A percentile compares a stretch with the other conserved stretches of the same genome.
These are phyloP conservation scores for Apodospora peruviana DNA, from an alignment of 495 filamentous ascomycete genomes.

Conservation along the genomic window DNA sequence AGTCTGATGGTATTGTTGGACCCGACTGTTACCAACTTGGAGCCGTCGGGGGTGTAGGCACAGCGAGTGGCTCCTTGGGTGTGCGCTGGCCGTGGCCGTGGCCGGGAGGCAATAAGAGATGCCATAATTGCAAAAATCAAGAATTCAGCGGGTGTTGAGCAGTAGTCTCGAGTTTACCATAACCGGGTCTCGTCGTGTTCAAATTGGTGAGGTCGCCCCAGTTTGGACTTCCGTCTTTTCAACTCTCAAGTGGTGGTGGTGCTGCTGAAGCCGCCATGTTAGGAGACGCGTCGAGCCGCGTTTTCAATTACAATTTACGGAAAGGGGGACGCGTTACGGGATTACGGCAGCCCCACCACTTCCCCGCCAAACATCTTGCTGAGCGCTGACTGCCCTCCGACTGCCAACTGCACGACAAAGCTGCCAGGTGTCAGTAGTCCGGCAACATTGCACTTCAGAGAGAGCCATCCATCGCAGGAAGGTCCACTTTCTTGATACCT, in stretches of 20 bases:
- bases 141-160: neutral
- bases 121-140: slow-evolving; percentile 29
- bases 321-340: slow-evolving; percentile 1
- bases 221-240: neutral
- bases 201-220: neutral
- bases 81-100: slow-evolving; percentile 47
- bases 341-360: slow-evolving; percentile 8
- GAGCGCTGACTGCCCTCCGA: neutral
- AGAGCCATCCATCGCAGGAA: too few species aligned
- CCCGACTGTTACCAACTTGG: slow-evolving; percentile 72
- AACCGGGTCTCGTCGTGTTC: neutral
- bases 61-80: slow-evolving; percentile 47
- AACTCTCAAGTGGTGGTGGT: neutral
- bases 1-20: slow-evolving; percentile 86
- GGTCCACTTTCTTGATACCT: too few species aligned
- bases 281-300: slow-evolving; percentile 28
- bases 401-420: too few species aligned
- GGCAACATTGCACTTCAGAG: neutral
- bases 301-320: slow-evolving; percentile 22
- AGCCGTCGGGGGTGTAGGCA: slow-evolving; percentile 52
- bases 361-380: neutral
- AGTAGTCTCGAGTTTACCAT: neutral
- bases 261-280: neutral
- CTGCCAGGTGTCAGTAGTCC: neutral
- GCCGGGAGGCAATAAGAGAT: slow-evolving; percentile 40